Conservation (phyloP, 768 basidiomycete genomes). For the Auriscalpium vulgare region DNA sequence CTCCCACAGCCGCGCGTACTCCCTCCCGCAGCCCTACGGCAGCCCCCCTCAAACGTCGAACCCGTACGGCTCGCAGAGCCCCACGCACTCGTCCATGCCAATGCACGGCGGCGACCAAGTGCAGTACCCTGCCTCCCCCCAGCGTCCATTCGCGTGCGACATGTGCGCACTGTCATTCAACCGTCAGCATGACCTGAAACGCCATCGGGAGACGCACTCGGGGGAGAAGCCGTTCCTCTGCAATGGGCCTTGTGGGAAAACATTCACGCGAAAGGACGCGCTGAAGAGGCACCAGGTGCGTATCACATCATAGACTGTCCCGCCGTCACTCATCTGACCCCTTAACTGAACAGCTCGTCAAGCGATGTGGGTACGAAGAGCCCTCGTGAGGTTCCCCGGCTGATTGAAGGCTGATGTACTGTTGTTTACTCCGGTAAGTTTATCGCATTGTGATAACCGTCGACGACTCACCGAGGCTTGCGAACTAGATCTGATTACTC, state of each 20-base stretch:
- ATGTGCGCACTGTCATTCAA: slow-evolving; percentile 79
- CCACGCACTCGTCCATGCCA: slow-evolving; percentile 15
- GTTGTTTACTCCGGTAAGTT: no score
- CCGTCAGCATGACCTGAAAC: slow-evolving; percentile 77
- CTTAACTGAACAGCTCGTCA: slow-evolving; percentile 48
- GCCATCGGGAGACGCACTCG: slow-evolving; percentile 78
- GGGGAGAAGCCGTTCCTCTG: slow-evolving; percentile 81
- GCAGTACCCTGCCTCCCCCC: slow-evolving; percentile 32
- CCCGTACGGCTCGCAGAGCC: slow-evolving; percentile 5
- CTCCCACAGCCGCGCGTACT: slow-evolving; percentile 7
- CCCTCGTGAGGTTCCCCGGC: slow-evolving; percentile 21
- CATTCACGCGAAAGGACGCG: slow-evolving; percentile 82
- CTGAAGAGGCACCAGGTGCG: slow-evolving; percentile 79
- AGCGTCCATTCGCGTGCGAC: slow-evolving; percentile 31
- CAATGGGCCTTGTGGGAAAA: slow-evolving; percentile 81
- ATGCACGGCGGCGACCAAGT: slow-evolving; percentile 16
- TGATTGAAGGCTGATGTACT: slow-evolving; percentile 5
- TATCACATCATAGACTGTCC: not conserved
- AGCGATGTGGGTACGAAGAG: slow-evolving; percentile 69
- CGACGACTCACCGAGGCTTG: slow-evolving; percentile 1
- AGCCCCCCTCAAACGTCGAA: not conserved
- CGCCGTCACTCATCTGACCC: not conserved
- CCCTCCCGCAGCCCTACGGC: slow-evolving; percentile 6
- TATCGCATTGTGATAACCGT: not conserved
- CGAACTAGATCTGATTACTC: not conserved